Evolutionary conservation across 169 alveolate species (phyloP).

Genomic region (Cyclospora cayetanensis): DNA sequence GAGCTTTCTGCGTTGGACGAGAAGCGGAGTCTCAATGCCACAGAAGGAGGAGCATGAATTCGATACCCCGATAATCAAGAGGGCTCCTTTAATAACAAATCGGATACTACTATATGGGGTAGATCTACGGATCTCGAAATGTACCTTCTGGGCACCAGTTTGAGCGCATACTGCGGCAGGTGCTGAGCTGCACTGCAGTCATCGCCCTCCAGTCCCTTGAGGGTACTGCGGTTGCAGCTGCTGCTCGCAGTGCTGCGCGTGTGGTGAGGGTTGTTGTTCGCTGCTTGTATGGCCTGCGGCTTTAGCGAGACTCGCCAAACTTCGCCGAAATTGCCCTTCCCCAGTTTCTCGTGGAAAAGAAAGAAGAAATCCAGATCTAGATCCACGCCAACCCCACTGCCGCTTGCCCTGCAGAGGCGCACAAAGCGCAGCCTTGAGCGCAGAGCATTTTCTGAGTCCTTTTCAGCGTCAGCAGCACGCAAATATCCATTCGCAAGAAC

Average conservation of each 20-base stretch:
- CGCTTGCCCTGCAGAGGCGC: not conserved
- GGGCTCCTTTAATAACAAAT: too few relatives aligned
- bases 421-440: not conserved
- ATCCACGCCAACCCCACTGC: constrained; percentile 34
- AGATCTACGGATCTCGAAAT: not conserved
- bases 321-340: constrained; percentile 71
- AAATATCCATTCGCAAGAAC: too few relatives aligned
- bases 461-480: too few relatives aligned
- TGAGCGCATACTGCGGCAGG: constrained; percentile 52
- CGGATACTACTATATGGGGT: too few relatives aligned
- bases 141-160: constrained; percentile 51
- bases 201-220: not conserved
- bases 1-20: too few relatives aligned
- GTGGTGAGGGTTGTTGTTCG: not conserved
- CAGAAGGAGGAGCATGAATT: too few relatives aligned
- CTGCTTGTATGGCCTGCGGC: constrained; percentile 1
- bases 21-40: too few relatives aligned
- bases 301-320: constrained; percentile 64
- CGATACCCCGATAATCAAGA: too few relatives aligned
- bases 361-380: constrained; percentile 31
- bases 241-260: constrained; percentile 15
- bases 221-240: constrained; percentile 34
- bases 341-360: constrained; percentile 37
- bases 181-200: not conserved
- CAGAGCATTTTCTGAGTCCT: too few relatives aligned